Percentiles rank a stretch among this genome's conserved stretches.
phyloP scores from a whole-genome alignment of 2,329 filamentous ascomycete species.

The Zymoseptoria tritici region DNA sequence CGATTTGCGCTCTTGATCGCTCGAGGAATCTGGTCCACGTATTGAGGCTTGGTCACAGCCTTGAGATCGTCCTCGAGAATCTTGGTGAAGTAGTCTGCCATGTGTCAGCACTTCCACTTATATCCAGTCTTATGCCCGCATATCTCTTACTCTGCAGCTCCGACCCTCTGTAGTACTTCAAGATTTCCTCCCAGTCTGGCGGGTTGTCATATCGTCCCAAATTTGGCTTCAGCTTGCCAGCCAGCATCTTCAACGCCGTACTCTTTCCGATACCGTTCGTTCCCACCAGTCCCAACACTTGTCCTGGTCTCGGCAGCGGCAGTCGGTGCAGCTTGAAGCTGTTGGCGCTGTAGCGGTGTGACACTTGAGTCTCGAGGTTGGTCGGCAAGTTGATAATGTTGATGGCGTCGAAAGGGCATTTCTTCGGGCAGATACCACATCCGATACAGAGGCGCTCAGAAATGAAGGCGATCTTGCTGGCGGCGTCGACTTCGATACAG shows the following conservation, averaged over 20 bases:
- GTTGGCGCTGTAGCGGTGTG: slow-evolving; percentile 97
- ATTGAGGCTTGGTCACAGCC: slow-evolving; percentile 97
- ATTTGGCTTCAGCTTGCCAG: slow-evolving; percentile 97
- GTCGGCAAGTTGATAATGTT: slow-evolving; percentile 99
- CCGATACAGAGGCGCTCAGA: slow-evolving; percentile 94
- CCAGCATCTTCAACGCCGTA: slow-evolving; percentile 98
- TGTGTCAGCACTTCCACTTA: slow-evolving; percentile 13
- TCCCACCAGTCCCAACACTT: slow-evolving; percentile 92
- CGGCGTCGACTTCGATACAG: slow-evolving; percentile 84
- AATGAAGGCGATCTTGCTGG: slow-evolving; percentile 95
- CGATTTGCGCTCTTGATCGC: slow-evolving; percentile 73
- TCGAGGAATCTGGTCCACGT: slow-evolving; percentile 95
- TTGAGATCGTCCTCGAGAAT: slow-evolving; percentile 94
- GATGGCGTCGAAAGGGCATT: slow-evolving; percentile 97
- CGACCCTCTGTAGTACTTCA: slow-evolving; percentile 96
- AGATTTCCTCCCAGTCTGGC: slow-evolving; percentile 97
- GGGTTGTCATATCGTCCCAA: slow-evolving; percentile 91
- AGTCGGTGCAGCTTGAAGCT: slow-evolving; percentile 98
- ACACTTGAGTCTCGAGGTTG: slow-evolving; percentile 96
- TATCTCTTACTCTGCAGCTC: slow-evolving; percentile 79
- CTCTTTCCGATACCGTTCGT: slow-evolving; percentile 99
- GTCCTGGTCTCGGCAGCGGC: slow-evolving; percentile 89
- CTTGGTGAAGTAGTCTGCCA: slow-evolving; percentile 92
- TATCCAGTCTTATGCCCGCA: slow-evolving; percentile 7
- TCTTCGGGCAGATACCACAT: slow-evolving; percentile 99